A percentile compares a stretch with the other conserved stretches of the same genome.
Evolutionary conservation across 768 basidiomycete genomes (phyloP).

Genomic region (Dioszegia aurantiaca): DNA sequence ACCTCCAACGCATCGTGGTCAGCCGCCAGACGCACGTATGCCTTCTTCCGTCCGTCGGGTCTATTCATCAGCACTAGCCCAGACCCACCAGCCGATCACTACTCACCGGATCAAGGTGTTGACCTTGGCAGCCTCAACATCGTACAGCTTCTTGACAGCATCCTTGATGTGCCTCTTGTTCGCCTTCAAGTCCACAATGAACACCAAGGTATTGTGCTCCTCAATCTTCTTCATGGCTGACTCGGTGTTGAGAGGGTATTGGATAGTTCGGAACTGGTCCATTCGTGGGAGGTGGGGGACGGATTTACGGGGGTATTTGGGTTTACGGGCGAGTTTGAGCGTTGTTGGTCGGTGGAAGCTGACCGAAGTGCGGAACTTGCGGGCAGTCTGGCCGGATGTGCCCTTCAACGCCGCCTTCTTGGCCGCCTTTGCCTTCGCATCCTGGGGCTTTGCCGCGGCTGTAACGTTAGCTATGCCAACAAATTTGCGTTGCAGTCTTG

Average conservation of each 20-base stretch:
- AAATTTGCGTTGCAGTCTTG: not conserved
- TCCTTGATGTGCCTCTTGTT: conserved; percentile 99
- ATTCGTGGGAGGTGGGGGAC: conserved; percentile 87
- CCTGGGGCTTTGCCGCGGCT: conserved; percentile 52
- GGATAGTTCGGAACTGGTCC: conserved; percentile 94
- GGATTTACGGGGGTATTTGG: conserved; percentile 93
- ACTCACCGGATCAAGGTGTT: conserved; percentile 95
- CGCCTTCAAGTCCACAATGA: conserved; percentile 88
- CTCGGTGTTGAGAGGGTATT: conserved; percentile 76
- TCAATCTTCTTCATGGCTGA: conserved; percentile 99
- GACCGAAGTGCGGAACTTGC: conserved; percentile 79
- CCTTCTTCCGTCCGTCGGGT: conserved; percentile 99
- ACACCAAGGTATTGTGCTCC: conserved; percentile 98
- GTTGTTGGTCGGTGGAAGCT: conserved; percentile 97
- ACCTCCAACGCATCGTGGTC: conserved; percentile 96
- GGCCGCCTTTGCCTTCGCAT: conserved; percentile 81
- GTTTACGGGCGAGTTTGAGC: conserved; percentile 73
- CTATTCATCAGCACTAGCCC: conserved; percentile 52
- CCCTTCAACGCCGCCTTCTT: conserved; percentile 96
- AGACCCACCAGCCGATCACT: conserved; percentile 5
- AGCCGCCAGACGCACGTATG: conserved; percentile 90
- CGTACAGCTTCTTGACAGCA: conserved; percentile 98
- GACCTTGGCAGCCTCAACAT: conserved; percentile 90
- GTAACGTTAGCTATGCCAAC: conserved; percentile 4
- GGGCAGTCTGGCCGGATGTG: conserved; percentile 66